Base-by-base conservation (phyloP, 768 basidiomycete species). In the Pisolithus sp. region DNA sequence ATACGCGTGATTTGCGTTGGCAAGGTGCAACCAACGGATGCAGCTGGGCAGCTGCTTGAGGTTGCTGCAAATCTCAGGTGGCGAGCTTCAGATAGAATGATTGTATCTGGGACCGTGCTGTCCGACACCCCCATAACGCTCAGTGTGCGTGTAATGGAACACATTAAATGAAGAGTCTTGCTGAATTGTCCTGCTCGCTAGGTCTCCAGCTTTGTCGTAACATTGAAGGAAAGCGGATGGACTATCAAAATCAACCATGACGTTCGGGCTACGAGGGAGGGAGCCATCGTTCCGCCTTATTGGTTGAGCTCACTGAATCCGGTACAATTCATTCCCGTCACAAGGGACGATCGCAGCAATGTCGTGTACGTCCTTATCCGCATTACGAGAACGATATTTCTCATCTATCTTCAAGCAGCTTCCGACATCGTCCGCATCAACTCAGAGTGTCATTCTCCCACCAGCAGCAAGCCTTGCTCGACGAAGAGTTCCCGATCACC, bases 401-500 rank as follows among this genome's bases (percentile, higher is more conserved):
- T 49, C 38, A 43, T 28, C 7, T 7, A 30, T 12, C 24, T 46
- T 51, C 40, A 31, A 37, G 6, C 36, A 89, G 85, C 20, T 77
- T 89, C 39, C 80, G 77, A 46, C 76, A 84, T 55, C 79, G 79
- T 20, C 76, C 82, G 0, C 89, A 89, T 54, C 65, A 67, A 0
- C 59, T 95, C 4, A 58, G 67, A 4, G 69, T 89, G 18, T 69
- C 73, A 0, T 62, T 93, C 42, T 65, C 72, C 1, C 85, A 92
- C 52, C 69, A 77, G 0, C 65, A 76, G 2, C 86, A 88, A 0
- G 91, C 90, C 1, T 89, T 85, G 64, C 66, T 95, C 34, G 84
- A 88, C 55, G 94, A 96, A 65, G 76, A 78, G 42, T 89, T 87
- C 60, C 83, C 87, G 0, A 84, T 97, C 57, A 62, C 65, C 10